Percentiles rank a stretch among this genome's conserved stretches.
Conservation (phyloP, 1,139 yeast species). For the Pichia norvegensis region DNA sequence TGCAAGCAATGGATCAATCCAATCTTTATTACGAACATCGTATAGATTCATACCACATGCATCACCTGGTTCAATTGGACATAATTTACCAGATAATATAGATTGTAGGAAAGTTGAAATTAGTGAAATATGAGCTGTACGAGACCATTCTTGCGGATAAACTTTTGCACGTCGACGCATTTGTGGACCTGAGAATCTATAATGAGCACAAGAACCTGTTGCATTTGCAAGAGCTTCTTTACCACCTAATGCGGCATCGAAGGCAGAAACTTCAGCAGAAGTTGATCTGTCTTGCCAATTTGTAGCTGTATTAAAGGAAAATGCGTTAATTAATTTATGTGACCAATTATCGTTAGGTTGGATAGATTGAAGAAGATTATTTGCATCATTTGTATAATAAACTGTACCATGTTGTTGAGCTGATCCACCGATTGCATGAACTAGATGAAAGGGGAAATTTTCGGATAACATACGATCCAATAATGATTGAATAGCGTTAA, state of each 20-base stretch:
- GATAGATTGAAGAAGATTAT: constrained; percentile 32
- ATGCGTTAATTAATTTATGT: constrained; percentile 32
- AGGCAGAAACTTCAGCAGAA: constrained; percentile 51
- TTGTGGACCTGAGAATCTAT: constrained; percentile 86
- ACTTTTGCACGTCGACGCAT: constrained; percentile 55
- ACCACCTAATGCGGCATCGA: constrained; percentile 59
- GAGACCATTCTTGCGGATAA: constrained; percentile 36
- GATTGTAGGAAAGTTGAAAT: constrained; percentile 77
- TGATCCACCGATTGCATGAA: constrained; percentile 74
- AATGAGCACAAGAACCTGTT: constrained; percentile 86
- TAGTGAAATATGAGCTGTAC: constrained; percentile 58
- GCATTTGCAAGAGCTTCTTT: constrained; percentile 61
- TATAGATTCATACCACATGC: constrained; percentile 90
- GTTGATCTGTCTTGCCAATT: constrained; percentile 97
- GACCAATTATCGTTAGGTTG: constrained; percentile 35
- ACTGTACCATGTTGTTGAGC: constrained; percentile 93
- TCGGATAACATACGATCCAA: constrained; percentile 47
- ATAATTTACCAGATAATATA: constrained; percentile 55
- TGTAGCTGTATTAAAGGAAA: constrained; percentile 64
- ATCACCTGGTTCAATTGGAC: constrained; percentile 71
- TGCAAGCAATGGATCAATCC: constrained; percentile 46
- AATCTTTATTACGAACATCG: constrained; percentile 49
- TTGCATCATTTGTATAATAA: constrained; percentile 56
- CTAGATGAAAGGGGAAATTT: constrained; percentile 49
- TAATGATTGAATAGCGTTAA: constrained; percentile 68